Conservation (phyloP, 2,329 filamentous ascomycete species). For the Colletotrichum liaoningense region DNA sequence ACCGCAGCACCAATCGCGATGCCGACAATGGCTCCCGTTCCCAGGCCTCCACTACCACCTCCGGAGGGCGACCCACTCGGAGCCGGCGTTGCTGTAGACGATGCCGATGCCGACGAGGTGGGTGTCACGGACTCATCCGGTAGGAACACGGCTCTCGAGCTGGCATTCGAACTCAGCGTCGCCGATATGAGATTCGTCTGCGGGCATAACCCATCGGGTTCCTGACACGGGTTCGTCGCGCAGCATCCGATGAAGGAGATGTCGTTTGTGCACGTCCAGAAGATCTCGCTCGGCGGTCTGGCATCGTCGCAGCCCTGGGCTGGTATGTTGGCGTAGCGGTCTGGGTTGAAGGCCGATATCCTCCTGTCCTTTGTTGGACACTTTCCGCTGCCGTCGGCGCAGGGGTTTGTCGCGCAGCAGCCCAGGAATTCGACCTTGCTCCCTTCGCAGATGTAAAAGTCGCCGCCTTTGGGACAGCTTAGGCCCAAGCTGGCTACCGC, state of each 20-base stretch:
- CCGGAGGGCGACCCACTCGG: not conserved
- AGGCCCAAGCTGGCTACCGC: conserved; percentile 39
- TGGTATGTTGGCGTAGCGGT: conserved; percentile 41
- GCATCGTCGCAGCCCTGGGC: conserved; percentile 46
- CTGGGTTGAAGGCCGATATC: conserved; percentile 43
- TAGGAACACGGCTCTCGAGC: conserved; percentile 33
- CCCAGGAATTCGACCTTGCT: conserved; percentile 50
- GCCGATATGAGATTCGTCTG: conserved; percentile 39
- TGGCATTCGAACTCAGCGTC: conserved; percentile 39
- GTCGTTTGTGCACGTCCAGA: conserved; percentile 47
- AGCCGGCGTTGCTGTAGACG: not conserved
- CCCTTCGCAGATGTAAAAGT: conserved; percentile 51
- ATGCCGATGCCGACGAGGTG: not conserved
- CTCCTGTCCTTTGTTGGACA: conserved; percentile 46
- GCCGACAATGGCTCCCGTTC: conserved; percentile 35
- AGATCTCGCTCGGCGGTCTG: conserved; percentile 37
- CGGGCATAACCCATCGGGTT: conserved; percentile 40
- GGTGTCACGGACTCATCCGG: conserved; percentile 1
- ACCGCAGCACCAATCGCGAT: conserved; percentile 37
- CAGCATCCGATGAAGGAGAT: conserved; percentile 55
- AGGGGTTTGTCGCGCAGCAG: conserved; percentile 53
- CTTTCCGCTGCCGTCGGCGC: conserved; percentile 42
- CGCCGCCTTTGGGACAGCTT: conserved; percentile 44
- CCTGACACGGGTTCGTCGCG: conserved; percentile 45
- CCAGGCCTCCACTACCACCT: conserved; percentile 15